Evolutionary conservation across 129 eudicot genomes (phyloP).

Genomic region (Lactuca sativa): DNA sequence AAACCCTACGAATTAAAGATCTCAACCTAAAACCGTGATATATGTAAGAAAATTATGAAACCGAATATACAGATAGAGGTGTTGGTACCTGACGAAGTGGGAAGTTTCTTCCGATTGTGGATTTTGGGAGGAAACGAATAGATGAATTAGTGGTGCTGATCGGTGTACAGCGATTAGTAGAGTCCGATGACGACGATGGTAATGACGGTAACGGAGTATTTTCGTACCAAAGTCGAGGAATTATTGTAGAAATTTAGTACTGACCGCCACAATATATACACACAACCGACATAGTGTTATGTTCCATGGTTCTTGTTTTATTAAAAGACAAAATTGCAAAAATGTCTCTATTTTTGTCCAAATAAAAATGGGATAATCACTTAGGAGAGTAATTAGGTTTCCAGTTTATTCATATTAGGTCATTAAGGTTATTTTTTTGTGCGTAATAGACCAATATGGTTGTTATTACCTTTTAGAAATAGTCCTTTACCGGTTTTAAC

Average conservation of each 20-base stretch:
- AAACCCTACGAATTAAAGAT: constrained; percentile 1
- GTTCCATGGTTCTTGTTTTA: background rate
- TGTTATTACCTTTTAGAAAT: no score
- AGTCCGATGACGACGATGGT: background rate
- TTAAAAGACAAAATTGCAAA: no score
- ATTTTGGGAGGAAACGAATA: constrained; percentile 8
- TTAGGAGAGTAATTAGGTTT: no score
- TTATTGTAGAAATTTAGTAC: background rate
- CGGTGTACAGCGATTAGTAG: background rate
- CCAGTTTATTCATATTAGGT: no score
- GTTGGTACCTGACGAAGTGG: constrained; percentile 19
- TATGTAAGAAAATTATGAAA: background rate
- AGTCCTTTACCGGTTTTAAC: no score
- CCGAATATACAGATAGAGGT: background rate
- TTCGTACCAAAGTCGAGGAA: background rate
- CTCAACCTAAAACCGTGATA: constrained; percentile 12
- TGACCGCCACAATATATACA: background rate
- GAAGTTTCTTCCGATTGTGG: constrained; percentile 1
- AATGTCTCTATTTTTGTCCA: no score
- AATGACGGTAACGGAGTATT: constrained; percentile 12
- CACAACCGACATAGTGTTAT: background rate
- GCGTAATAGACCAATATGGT: no score
- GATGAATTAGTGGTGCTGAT: background rate
- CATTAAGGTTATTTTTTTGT: no score
- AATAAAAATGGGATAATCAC: no score